Percentiles rank a stretch among this genome's conserved stretches.
phyloP scores from a whole-genome alignment of 2,329 filamentous ascomycete genomes.

The Penicillium hesseltinei region DNA sequence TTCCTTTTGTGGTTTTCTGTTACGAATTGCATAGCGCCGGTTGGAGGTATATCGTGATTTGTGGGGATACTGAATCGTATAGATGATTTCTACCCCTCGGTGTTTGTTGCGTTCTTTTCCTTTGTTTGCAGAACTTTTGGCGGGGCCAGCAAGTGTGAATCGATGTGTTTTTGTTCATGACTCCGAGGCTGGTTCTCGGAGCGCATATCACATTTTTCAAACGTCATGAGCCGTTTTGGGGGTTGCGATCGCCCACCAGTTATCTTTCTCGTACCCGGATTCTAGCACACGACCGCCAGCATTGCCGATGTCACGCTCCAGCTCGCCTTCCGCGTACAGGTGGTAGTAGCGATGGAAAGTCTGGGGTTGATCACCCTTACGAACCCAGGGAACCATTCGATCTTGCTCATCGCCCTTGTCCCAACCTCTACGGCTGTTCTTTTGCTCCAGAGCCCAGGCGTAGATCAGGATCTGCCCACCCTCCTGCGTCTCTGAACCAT shows the following conservation, averaged over 20 bases:
- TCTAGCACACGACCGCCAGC: constrained; percentile 75
- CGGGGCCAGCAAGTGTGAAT: constrained; percentile 7
- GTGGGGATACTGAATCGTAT: constrained; percentile 27
- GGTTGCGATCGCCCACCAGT: constrained; percentile 85
- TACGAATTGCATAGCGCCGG: constrained; percentile 43
- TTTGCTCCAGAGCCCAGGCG: constrained; percentile 95
- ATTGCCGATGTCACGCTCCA: constrained; percentile 72
- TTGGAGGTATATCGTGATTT: constrained; percentile 37
- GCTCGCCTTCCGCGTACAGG: constrained; percentile 79
- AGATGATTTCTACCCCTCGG: constrained; percentile 26
- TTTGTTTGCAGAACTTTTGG: constrained; percentile 11
- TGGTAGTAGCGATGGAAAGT: constrained; percentile 93
- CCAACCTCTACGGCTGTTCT: constrained; percentile 82
- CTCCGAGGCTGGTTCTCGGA: constrained; percentile 35
- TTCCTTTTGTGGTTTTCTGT: constrained; percentile 23
- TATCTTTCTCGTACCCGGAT: constrained; percentile 91
- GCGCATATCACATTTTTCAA: constrained; percentile 10
- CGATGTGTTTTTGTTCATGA: constrained; percentile 1
- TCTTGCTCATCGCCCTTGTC: constrained; percentile 80
- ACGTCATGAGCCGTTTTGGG: constrained; percentile 22
- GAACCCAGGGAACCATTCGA: constrained; percentile 93
- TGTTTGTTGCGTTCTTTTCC: constrained; percentile 13
- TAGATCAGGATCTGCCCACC: constrained; percentile 75
- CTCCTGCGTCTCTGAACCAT: constrained; percentile 18
- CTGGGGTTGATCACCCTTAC: constrained; percentile 47